Evolutionary conservation across 352 stramenopile species (phyloP).

Genomic region (Phytophthora sojae): DNA sequence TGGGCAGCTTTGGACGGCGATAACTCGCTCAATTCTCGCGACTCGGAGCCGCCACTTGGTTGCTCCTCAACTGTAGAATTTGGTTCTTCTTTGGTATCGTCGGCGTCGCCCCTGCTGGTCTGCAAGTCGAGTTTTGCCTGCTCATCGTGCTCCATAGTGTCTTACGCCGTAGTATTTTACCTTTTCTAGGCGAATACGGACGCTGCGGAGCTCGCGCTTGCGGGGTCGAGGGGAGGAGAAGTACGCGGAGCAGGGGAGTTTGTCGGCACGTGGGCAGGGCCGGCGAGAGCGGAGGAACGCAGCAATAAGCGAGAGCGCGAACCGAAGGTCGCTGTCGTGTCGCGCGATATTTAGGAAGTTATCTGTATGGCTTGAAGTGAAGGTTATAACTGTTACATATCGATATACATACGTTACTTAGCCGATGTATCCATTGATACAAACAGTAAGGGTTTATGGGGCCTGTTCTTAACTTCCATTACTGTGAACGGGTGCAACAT

Average conservation of each 20-base stretch:
- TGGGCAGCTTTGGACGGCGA: constrained; percentile 39
- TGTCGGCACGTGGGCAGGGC: not conserved
- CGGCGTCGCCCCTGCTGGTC: constrained; percentile 1
- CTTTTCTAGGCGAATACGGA: constrained; percentile 26
- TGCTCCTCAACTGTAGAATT: not conserved
- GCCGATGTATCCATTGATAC: too few species aligned
- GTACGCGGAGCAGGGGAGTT: not conserved
- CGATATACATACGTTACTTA: too few species aligned
- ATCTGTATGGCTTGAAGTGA: too few species aligned
- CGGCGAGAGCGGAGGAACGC: not conserved
- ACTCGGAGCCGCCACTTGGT: not conserved
- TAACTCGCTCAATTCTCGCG: constrained; percentile 9
- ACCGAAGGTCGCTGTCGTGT: not conserved
- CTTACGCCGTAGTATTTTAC: too few species aligned
- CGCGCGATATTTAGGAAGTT: too few species aligned
- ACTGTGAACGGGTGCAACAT: too few species aligned
- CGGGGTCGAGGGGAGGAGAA: not conserved
- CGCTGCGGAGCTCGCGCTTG: constrained; percentile 14
- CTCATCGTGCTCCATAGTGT: constrained; percentile 10
- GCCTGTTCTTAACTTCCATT: too few species aligned
- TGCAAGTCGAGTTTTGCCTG: constrained; percentile 7
- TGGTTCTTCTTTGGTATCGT: not conserved
- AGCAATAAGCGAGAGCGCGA: not conserved
- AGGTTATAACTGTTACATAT: too few species aligned
- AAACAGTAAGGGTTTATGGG: too few species aligned